These are phyloP conservation scores for Nowakowskiella sp. DNA, from an alignment of 192 early-diverging fungal genomes.

Conservation along the genomic window DNA sequence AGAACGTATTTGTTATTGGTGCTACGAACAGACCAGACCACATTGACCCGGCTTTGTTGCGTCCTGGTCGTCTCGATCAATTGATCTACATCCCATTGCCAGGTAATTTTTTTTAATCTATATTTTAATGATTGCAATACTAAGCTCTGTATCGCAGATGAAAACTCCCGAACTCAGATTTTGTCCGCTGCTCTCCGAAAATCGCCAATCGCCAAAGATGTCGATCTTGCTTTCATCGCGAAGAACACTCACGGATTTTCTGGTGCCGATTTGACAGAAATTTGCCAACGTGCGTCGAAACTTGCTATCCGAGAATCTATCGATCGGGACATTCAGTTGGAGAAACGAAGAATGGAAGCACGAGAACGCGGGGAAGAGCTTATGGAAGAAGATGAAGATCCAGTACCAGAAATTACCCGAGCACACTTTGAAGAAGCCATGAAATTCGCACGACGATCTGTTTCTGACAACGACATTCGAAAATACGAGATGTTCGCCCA, in stretches of 20 bases:
- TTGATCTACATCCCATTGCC: conserved; percentile 96
- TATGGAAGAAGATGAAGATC: conserved; percentile 77
- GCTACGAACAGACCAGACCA: conserved; percentile 98
- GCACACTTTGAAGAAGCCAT: conserved; percentile 99
- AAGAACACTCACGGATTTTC: conserved; percentile 91
- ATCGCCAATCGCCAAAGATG: conserved; percentile 72
- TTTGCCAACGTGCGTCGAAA: conserved; percentile 96
- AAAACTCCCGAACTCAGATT: conserved; percentile 74
- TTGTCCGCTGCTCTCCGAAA: conserved; percentile 86
- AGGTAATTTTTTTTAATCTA: conserved; percentile 10
- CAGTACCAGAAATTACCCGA: conserved; percentile 83
- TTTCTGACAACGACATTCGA: conserved; percentile 92
- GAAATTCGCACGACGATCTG: conserved; percentile 92
- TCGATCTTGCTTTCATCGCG: conserved; percentile 79
- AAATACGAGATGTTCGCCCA: conserved; percentile 99
- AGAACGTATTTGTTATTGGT: conserved; percentile 99
- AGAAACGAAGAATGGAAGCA: conserved; percentile 64
- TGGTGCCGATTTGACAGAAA: conserved; percentile 96
- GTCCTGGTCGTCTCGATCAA: conserved; percentile 98
- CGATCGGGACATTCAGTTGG: conserved; percentile 70
- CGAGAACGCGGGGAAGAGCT: conserved; percentile 60
- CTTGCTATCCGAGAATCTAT: conserved; percentile 95
- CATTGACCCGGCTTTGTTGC: conserved; percentile 92
- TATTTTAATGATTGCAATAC: neutral
- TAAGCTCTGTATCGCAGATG: conserved; percentile 38